Conservation (phyloP, 768 basidiomycete species). For the Boletus vermiculosoides region DNA sequence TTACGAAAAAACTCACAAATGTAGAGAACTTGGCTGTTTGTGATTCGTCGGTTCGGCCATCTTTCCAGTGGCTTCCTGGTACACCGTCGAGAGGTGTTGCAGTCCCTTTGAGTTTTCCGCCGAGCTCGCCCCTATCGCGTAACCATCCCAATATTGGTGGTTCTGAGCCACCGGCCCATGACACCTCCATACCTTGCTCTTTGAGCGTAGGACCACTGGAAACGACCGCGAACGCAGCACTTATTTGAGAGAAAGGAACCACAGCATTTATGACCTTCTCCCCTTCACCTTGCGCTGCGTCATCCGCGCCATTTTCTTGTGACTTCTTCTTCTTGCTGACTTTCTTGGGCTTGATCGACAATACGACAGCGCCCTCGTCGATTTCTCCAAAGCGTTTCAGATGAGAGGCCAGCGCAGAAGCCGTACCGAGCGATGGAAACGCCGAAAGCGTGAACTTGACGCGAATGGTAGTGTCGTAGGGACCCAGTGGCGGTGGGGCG, state of each 20-base stretch:
- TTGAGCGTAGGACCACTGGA: conserved; percentile 53
- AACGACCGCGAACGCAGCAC: conserved; percentile 74
- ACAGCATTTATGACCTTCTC: conserved; percentile 65
- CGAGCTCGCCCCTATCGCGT: conserved; percentile 68
- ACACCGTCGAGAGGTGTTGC: conserved; percentile 24
- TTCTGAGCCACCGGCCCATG: conserved; percentile 71
- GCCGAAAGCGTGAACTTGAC: conserved; percentile 64
- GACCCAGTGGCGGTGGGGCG: conserved; percentile 61
- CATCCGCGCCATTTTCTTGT: conserved; percentile 20
- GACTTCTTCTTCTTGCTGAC: conserved; percentile 38
- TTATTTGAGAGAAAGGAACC: conserved; percentile 73
- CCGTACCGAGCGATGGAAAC: conserved; percentile 36
- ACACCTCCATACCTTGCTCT: conserved; percentile 64
- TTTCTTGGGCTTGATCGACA: conserved; percentile 63
- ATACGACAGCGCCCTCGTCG: conserved; percentile 63
- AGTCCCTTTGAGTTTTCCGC: conserved; percentile 20
- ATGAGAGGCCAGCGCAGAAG: conserved; percentile 34
- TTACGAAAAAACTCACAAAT: conserved; percentile 8
- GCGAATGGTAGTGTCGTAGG: conserved; percentile 72
- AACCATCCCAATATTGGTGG: conserved; percentile 73
- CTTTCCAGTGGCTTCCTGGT: not conserved
- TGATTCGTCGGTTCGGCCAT: not conserved
- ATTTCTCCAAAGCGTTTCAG: conserved; percentile 60
- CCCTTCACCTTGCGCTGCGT: conserved; percentile 39
- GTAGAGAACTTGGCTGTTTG: conserved; percentile 47